These are phyloP conservation scores for Rhodotorula paludigena DNA, from an alignment of 768 basidiomycete genomes.

Conservation along the genomic window DNA sequence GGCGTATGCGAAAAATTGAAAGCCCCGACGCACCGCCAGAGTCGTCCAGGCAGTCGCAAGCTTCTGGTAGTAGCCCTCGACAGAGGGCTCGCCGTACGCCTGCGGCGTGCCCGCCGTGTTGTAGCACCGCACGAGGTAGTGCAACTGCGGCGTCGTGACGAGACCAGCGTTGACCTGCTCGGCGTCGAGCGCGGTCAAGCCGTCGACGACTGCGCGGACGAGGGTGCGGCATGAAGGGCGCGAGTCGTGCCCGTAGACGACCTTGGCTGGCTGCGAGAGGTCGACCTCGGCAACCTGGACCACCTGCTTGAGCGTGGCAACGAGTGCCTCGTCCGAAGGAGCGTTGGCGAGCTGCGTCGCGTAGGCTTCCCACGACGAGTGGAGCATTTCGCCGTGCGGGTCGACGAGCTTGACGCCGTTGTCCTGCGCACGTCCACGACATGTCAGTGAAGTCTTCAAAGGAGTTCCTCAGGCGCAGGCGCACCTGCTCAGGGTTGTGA, in stretches of 20 bases:
- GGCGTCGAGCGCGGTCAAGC: slow-evolving; percentile 57
- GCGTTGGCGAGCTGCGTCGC: slow-evolving; percentile 86
- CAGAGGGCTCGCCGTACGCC: slow-evolving; percentile 71
- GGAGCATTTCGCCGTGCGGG: slow-evolving; percentile 94
- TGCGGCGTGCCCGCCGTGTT: slow-evolving; percentile 78
- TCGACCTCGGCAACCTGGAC: slow-evolving; percentile 68
- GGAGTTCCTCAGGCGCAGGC: not conserved
- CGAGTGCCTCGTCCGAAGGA: slow-evolving; percentile 64
- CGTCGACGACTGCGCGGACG: slow-evolving; percentile 72
- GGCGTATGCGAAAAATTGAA: too few species aligned
- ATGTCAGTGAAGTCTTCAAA: not conserved
- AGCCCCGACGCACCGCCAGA: slow-evolving; percentile 62
- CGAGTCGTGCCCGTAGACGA: slow-evolving; percentile 75
- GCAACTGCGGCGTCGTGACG: slow-evolving; percentile 88
- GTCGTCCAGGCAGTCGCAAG: slow-evolving; percentile 75
- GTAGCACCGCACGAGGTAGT: slow-evolving; percentile 84
- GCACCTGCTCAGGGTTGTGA: slow-evolving; percentile 94
- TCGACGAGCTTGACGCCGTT: slow-evolving; percentile 99
- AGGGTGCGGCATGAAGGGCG: slow-evolving; percentile 77
- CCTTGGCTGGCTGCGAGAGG: slow-evolving; percentile 66
- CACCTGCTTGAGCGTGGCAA: slow-evolving; percentile 60
- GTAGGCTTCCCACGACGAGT: slow-evolving; percentile 82
- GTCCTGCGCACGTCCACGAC: too few species aligned
- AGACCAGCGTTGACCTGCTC: slow-evolving; percentile 69
- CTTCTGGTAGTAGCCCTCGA: slow-evolving; percentile 78